Base-by-base conservation (phyloP, 2,329 filamentous ascomycete genomes). In the Macroventuria anomochaeta region DNA sequence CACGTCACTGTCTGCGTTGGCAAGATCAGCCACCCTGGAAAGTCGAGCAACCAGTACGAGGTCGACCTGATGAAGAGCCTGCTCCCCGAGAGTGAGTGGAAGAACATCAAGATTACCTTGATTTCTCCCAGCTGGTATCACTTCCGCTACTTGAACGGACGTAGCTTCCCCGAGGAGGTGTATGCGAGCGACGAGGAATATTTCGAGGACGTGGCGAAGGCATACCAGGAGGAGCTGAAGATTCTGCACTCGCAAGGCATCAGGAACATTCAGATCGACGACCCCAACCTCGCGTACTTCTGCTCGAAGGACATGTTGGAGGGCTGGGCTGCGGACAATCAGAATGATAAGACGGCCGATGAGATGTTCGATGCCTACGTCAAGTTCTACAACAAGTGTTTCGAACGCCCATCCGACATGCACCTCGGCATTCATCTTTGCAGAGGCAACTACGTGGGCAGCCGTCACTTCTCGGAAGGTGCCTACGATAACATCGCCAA, bases 351-450 rank as follows among this genome's bases (percentile, higher is more conserved):
- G 71, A 83, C 83, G 1, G 83, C 88, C 6, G 88, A 90, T 40
- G 85, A 87, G 61, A 85, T 91, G 37, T 83, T 93, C 18, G 87
- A 90, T 63, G 84, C 87, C 23, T 93, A 93, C 75, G 88, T 93
- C 71, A 80, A 82, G 57, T 84, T 90, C 61, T 92, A 92, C 80
- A 92, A 92, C 71, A 86, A 89, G 72, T 85, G 81, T 65, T 80
- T 90, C 67, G 77, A 72, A 64, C 77, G 85, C 0, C 88, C 88
- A 0, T 71, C 79, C 2, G 88, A 92, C 68, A 84, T 92, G 80
- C 88, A 91, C 73, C 82, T 90, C 2, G 89, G 89, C 38, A 86
- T 93, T 13, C 90, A 93, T 69, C 79, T 92, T 44, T 92, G 89
- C 80, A 69, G 78, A 47, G 77, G 78, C 11, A 80, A 80, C 63